phyloP scores from a whole-genome alignment of 139 green algal species.

The Diplosphaera chodatii region DNA sequence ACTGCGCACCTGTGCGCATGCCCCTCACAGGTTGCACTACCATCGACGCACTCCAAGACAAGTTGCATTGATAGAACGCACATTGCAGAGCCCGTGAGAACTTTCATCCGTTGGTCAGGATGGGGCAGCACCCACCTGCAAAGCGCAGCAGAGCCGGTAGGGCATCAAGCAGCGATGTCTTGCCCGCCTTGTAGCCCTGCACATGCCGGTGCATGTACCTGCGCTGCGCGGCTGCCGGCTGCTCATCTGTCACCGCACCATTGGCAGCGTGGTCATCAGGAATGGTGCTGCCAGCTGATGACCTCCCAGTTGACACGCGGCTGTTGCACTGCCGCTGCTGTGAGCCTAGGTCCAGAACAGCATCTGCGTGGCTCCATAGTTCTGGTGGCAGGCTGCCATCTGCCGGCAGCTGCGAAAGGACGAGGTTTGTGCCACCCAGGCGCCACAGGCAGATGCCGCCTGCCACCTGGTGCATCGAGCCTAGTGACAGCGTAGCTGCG shows the following conservation, averaged over 20 bases:
- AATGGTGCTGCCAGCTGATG: conserved; percentile 4
- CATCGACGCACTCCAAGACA: too few species aligned
- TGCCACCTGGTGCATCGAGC: not conserved
- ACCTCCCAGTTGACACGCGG: not conserved
- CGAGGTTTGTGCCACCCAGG: conserved; percentile 33
- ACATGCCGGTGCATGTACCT: conserved; percentile 38
- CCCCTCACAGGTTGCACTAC: too few species aligned
- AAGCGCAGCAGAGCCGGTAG: conserved; percentile 42
- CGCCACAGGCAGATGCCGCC: not conserved
- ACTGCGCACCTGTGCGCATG: conserved; percentile 33
- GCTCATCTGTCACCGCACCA: not conserved
- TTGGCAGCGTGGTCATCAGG: not conserved
- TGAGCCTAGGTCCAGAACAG: conserved; percentile 49
- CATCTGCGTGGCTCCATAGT: conserved; percentile 51
- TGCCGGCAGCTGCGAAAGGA: conserved; percentile 17
- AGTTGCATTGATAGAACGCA: conserved; percentile 39
- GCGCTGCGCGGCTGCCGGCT: not conserved
- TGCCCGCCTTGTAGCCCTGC: conserved; percentile 24
- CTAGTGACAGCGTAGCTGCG: conserved; percentile 1
- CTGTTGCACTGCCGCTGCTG: not conserved
- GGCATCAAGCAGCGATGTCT: conserved; percentile 14
- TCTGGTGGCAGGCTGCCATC: conserved; percentile 5
- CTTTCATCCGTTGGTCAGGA: too few species aligned
- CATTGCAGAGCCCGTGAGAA: too few species aligned
- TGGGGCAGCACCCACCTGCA: conserved; percentile 23